A percentile compares a stretch with the other conserved stretches of the same genome.
These are phyloP conservation scores for Epichloe brachyelytri DNA, from an alignment of 2,329 filamentous ascomycete species.

Conservation along the genomic window DNA sequence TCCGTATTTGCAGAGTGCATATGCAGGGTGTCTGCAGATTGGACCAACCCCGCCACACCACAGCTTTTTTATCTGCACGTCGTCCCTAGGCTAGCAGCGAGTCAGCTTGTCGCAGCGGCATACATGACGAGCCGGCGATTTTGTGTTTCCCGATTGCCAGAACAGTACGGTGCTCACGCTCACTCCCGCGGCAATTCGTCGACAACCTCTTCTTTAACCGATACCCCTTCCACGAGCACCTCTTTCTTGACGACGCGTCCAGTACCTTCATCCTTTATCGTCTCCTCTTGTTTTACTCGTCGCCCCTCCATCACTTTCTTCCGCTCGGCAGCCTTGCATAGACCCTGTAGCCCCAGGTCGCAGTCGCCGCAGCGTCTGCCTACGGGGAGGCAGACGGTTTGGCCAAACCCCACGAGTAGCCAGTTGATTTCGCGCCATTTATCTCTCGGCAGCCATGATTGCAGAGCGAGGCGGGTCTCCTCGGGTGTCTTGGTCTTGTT, in stretches of 20 bases:
- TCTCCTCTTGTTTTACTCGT: conserved; percentile 25
- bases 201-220: conserved; percentile 11
- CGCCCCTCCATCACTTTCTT: conserved; percentile 47
- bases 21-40: conserved; percentile 3
- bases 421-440: conserved; percentile 89
- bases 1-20: background rate
- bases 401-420: conserved; percentile 76
- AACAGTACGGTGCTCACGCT: background rate
- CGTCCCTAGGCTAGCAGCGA: background rate
- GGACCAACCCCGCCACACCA: background rate
- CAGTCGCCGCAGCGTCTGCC: conserved; percentile 77
- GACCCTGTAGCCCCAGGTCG: conserved; percentile 57
- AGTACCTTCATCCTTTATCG: conserved; percentile 13
- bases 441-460: conserved; percentile 73
- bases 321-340: conserved; percentile 63
- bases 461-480: conserved; percentile 61
- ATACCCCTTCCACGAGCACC: conserved; percentile 10
- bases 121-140: background rate
- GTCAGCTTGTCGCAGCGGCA: background rate
- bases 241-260: conserved; percentile 12
- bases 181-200: background rate
- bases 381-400: conserved; percentile 73
- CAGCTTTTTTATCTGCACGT: background rate
- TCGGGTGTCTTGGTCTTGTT: conserved; percentile 70
- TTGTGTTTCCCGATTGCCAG: background rate